Base-by-base conservation (phyloP, 805 yeast genomes). In the Metschnikowia anglica region DNA sequence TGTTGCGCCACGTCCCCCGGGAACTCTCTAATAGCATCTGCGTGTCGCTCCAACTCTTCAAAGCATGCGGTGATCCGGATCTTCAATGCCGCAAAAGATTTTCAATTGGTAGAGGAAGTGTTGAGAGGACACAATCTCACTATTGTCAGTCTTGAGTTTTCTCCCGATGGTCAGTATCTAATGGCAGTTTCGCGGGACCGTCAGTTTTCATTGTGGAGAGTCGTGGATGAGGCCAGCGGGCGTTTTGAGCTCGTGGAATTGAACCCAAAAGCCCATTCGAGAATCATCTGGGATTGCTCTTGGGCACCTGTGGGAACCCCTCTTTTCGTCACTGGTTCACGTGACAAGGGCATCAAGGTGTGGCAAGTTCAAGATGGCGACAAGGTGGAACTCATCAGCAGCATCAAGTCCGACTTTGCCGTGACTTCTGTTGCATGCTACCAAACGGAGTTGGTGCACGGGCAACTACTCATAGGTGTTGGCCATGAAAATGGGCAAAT, bases 251-350 rank as follows among this genome's bases (percentile, higher is more conserved):
- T 77, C 47, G 60, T 64, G 15, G 62, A 79, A 42, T 60, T 65
- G 15, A 73, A 76, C 42, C 78, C 78, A 26, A 88, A 85, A 60
- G 97, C 97, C 0, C 99, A 95, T 59, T 63, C 84, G 2, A 79
- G 97, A 63, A 91, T 93, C 54, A 79, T 93, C 32, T 95, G 99
- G 99, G 98, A 93, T 66, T 83, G 91, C 59, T 77, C 85, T 28
- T 93, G 97, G 96, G 68, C 82, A 0, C 88, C 89, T 4, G 11
- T 15, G 6, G 46, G 55, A n/a, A 27, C 43, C 3, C 36, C 48
- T 18, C 60, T 61, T n/a, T 90, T 91, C 56, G 73, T 86, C 12
- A 90, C 97, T 0, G 95, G 84, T 0, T 83, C 96, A 2, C 79
- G 99, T 61, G 99, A 93, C 61, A 85, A 83, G 56, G 75, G 80